Conservation (phyloP, 2,329 filamentous ascomycete species). For the Penicillium sp. region DNA sequence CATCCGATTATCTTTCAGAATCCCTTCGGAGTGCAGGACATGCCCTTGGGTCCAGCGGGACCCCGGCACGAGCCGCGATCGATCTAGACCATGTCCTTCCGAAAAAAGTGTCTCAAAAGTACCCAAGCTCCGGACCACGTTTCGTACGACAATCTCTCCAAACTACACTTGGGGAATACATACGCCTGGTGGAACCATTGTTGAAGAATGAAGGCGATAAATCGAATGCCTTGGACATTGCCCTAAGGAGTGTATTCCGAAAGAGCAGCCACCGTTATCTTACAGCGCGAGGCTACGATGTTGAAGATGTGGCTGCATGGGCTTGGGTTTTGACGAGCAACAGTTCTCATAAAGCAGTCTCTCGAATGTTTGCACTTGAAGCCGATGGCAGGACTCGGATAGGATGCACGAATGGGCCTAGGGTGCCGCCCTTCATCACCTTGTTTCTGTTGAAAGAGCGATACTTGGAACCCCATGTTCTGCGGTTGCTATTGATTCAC, state of each 20-base stretch:
- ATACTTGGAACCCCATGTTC: conserved; percentile 41
- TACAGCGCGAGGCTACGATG: conserved; percentile 32
- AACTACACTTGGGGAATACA: conserved; percentile 41
- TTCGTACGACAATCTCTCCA: conserved; percentile 29
- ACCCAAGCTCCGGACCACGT: background rate
- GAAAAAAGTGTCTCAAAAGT: background rate
- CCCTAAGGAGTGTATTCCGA: conserved; percentile 36
- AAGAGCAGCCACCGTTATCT: conserved; percentile 31
- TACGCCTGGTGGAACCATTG: conserved; percentile 35
- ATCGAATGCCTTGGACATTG: conserved; percentile 23
- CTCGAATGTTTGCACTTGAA: conserved; percentile 37
- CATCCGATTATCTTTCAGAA: conserved; percentile 33
- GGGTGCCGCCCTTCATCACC: conserved; percentile 49
- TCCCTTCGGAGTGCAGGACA: conserved; percentile 26
- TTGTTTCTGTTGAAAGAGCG: conserved; percentile 49
- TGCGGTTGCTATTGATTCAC: conserved; percentile 46
- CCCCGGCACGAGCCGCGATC: conserved; percentile 2
- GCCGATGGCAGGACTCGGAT: conserved; percentile 15
- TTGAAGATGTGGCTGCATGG: conserved; percentile 46
- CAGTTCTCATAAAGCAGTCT: conserved; percentile 35
- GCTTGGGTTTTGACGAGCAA: conserved; percentile 48
- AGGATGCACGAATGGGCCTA: conserved; percentile 3
- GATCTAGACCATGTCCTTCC: conserved; percentile 1
- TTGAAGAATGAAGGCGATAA: conserved; percentile 9
- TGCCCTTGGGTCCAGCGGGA: conserved; percentile 6